These are phyloP conservation scores for Maudiozyma pseudohumilis DNA, from an alignment of 805 yeast species.

Conservation along the genomic window DNA sequence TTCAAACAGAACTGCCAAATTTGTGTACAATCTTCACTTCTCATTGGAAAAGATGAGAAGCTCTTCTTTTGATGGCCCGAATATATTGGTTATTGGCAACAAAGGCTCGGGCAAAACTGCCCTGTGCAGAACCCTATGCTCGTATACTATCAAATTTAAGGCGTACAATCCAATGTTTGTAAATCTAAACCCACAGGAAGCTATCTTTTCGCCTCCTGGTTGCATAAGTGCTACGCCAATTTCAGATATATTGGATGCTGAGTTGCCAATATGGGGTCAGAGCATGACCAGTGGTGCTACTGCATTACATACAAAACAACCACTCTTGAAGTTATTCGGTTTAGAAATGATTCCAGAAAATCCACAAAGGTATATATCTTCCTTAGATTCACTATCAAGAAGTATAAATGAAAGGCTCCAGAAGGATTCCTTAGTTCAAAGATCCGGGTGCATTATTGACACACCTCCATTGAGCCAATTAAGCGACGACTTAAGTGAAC, in stretches of 20 bases:
- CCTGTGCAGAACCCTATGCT: slow-evolving; percentile 52
- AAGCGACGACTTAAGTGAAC: slow-evolving; percentile 12
- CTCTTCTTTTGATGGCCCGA: slow-evolving; percentile 28
- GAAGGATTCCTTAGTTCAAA: slow-evolving; percentile 22
- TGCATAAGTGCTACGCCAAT: slow-evolving; percentile 74
- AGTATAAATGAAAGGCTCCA: slow-evolving; percentile 31
- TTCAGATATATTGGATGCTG: slow-evolving; percentile 71
- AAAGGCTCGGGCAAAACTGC: slow-evolving; percentile 71
- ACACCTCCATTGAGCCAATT: slow-evolving; percentile 20
- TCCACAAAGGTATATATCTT: slow-evolving; percentile 37
- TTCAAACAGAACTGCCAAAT: slow-evolving; percentile 63
- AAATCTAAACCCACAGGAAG: slow-evolving; percentile 66
- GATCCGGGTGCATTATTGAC: slow-evolving; percentile 28
- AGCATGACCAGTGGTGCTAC: slow-evolving; percentile 69
- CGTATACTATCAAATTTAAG: slow-evolving; percentile 70
- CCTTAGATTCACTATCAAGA: slow-evolving; percentile 39
- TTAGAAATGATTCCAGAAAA: slow-evolving; percentile 51
- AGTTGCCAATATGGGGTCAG: slow-evolving; percentile 63
- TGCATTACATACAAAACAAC: slow-evolving; percentile 75
- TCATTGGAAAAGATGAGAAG: slow-evolving; percentile 52
- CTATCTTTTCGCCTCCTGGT: slow-evolving; percentile 73
- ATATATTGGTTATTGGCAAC: slow-evolving; percentile 64
- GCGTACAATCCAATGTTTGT: slow-evolving; percentile 57
- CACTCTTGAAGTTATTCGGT: slow-evolving; percentile 76
- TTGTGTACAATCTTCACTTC: slow-evolving; percentile 64